Evolutionary conservation across 352 stramenopile genomes (phyloP), one percentile per base, ranked within the genome.

Genomic region (Phytophthora pinifolia): DNA sequence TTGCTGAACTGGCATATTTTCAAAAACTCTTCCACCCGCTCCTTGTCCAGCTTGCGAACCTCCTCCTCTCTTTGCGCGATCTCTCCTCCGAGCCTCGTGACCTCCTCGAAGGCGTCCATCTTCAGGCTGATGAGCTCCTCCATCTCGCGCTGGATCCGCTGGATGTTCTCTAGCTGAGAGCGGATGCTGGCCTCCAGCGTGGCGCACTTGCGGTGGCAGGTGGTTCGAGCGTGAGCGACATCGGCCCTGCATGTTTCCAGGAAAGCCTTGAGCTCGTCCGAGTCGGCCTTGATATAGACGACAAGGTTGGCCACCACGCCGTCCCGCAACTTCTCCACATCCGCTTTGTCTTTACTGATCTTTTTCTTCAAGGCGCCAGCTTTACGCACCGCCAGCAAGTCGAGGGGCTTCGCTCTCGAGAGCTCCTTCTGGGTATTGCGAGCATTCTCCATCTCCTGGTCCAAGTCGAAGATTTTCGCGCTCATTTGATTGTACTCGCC

Each of bases 121-220:
- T 74, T 67, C 53, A 89, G 65, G 25, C 45, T 69, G 29, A 92
- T 76, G n/a, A 79, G 48, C 8, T 88, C 72, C 30, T 85, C 70
- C 72, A 92, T 74, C 2, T 83, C 54, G 18, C 56, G 64, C 45
- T 86, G 75, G 38, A 75, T 60, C 34, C 27, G 54, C 5, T 62
- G 47, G 6, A 90, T 61, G 12, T 46, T 54, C 18, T 53, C 37
- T 18, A 69, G 43, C 14, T 77, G 77, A 1, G 63, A 49, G 18
- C 54, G 58, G 36, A 92, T 83, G 15, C 34, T 47, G 2, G 67
- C 64, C 42, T 88, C 69, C 0, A 82, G 15, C 9, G 58, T 58
- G 8, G 68, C 71, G 32, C 79, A 88, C 4, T 75, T 73, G 1
- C 67, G 67, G 43, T 92, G 82, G 32, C 68, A 76, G 10, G 74